A percentile compares a stretch with the other conserved stretches of the same genome.
phyloP scores from a whole-genome alignment of 345 rosid genomes.

The Eutrema yunnanense region DNA sequence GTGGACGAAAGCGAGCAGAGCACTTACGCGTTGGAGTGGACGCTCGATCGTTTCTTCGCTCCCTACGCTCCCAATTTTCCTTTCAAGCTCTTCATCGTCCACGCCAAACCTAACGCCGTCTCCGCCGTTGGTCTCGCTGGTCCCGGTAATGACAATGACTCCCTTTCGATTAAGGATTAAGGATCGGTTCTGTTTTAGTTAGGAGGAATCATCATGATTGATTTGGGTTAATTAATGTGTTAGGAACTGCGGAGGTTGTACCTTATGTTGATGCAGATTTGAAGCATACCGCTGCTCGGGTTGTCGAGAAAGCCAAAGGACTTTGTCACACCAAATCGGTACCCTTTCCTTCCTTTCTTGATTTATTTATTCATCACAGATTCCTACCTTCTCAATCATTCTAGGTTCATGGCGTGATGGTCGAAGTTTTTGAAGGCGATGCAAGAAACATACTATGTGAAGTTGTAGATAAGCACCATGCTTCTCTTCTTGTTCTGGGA shows the following conservation, averaged over 20 bases:
- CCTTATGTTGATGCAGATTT: conserved; percentile 70
- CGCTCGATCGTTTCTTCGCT: conserved; percentile 67
- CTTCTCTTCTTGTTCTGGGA: conserved; percentile 84
- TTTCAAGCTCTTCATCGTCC: conserved; percentile 72
- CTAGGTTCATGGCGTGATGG: conserved; percentile 43
- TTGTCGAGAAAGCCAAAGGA: conserved; percentile 60
- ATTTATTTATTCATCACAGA: no score
- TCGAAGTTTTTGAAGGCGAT: conserved; percentile 83
- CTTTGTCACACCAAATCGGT: conserved; percentile 58
- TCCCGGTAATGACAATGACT: conserved; percentile 45
- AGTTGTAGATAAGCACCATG: conserved; percentile 77
- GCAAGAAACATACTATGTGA: conserved; percentile 87
- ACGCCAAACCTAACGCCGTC: conserved; percentile 67
- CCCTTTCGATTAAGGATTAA: background rate
- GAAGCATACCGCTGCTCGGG: conserved; percentile 60
- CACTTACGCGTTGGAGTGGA: conserved; percentile 80
- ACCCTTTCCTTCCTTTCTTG: background rate
- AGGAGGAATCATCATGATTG: background rate
- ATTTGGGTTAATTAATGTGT: background rate
- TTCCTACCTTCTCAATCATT: background rate
- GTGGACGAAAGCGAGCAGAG: conserved; percentile 72
- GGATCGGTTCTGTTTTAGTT: background rate
- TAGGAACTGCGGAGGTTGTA: conserved; percentile 72
- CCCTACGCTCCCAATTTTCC: conserved; percentile 47
- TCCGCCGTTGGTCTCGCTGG: conserved; percentile 65